Conservation (phyloP, 345 rosid genomes). For the Firmiana major region DNA sequence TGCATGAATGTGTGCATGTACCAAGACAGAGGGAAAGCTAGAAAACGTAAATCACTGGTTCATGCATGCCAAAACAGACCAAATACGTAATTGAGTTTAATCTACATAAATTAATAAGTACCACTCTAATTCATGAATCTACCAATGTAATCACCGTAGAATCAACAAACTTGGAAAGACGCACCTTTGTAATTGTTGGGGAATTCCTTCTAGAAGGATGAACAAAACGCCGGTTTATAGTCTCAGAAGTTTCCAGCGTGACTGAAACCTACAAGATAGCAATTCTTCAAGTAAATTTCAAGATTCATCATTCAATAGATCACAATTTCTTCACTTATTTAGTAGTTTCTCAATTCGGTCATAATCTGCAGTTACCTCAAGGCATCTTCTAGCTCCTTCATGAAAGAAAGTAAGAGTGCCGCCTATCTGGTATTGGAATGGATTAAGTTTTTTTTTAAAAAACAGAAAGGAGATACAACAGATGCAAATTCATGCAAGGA, state of each 20-base stretch:
- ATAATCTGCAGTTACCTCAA: slow-evolving; percentile 57
- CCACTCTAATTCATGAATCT: not conserved
- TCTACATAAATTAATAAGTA: not conserved
- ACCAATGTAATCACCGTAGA: not conserved
- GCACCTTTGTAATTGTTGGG: slow-evolving; percentile 80
- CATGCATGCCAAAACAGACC: not conserved
- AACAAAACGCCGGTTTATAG: slow-evolving; percentile 52
- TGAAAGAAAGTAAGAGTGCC: slow-evolving; percentile 95
- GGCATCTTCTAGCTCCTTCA: slow-evolving; percentile 86
- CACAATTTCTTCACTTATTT: not conserved
- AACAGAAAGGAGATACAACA: slow-evolving; percentile 5
- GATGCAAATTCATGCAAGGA: not conserved
- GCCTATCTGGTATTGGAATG: slow-evolving; percentile 62
- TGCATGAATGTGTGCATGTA: not conserved
- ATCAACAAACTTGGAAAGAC: not conserved
- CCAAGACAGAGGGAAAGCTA: not conserved
- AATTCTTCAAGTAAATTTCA: slow-evolving; percentile 21
- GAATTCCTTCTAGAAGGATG: slow-evolving; percentile 90
- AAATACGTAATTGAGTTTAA: slow-evolving; percentile 3
- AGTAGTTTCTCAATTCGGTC: not conserved
- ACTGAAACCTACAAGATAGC: slow-evolving; percentile 54
- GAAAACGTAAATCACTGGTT: too few relatives aligned
- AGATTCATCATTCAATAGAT: slow-evolving; percentile 12
- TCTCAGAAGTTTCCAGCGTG: slow-evolving; percentile 87
- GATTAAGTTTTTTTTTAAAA: too few relatives aligned